Evolutionary conservation across 345 rosid species (phyloP).

Genomic region (Toxicodendron radicans): DNA sequence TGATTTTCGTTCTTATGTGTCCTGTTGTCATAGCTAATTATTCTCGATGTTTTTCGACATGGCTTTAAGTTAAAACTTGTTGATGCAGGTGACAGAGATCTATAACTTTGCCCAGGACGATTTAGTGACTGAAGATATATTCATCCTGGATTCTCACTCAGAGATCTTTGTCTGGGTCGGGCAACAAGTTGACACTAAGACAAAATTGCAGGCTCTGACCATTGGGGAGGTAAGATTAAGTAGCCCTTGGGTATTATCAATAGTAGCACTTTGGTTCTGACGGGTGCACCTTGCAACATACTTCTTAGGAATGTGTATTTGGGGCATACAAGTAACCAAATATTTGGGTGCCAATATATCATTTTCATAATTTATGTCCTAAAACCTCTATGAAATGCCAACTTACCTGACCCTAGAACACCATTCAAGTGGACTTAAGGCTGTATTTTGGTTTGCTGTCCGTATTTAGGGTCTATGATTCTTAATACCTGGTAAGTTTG

Average conservation of each 20-base stretch:
- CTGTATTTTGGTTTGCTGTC: not conserved
- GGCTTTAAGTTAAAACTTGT: conserved; percentile 18
- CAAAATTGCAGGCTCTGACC: conserved; percentile 56
- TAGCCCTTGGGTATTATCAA: not conserved
- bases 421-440: not conserved
- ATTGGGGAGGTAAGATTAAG: conserved; percentile 75
- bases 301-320: not conserved
- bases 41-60: not conserved
- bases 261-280: not conserved
- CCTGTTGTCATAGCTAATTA: not conserved
- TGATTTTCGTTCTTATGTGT: not conserved
- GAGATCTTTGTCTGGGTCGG: conserved; percentile 96
- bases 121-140: conserved; percentile 98
- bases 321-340: not conserved
- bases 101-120: conserved; percentile 92
- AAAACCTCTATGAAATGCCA: conserved; percentile 1
- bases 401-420: not conserved
- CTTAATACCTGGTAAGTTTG: not conserved
- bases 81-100: conserved; percentile 79
- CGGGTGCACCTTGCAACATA: not conserved
- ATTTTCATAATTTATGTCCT: not conserved
- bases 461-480: not conserved
- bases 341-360: not conserved
- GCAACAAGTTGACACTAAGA: conserved; percentile 81
- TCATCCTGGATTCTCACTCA: conserved; percentile 85